Evolutionary conservation across 306 rosid species (phyloP).

Genomic region (Lagenaria siceraria): DNA sequence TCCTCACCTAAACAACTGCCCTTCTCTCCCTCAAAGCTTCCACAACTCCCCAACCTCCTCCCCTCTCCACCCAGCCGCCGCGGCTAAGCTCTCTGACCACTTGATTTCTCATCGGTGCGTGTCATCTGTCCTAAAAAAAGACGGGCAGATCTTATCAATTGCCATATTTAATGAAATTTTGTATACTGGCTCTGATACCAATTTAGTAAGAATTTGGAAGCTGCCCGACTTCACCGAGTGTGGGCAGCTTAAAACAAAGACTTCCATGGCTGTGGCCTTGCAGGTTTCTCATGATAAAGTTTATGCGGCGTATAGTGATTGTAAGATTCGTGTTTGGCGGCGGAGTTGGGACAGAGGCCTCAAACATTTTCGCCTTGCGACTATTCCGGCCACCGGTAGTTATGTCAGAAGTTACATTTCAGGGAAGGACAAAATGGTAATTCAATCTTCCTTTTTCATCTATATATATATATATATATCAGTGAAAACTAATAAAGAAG

Average conservation of each 20-base stretch:
- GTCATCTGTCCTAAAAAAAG: constrained; percentile 75
- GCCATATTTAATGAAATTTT: constrained; percentile 49
- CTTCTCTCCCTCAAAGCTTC: constrained; percentile 47
- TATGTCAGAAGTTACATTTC: constrained; percentile 62
- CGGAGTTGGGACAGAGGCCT: constrained; percentile 54
- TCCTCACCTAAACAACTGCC: constrained; percentile 32
- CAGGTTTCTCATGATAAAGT: constrained; percentile 65
- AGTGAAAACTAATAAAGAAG: too few relatives aligned
- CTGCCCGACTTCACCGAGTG: constrained; percentile 79
- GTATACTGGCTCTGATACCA: constrained; percentile 72
- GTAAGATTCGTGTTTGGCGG: constrained; percentile 69
- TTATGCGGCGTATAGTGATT: constrained; percentile 86
- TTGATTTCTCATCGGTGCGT: constrained; percentile 60
- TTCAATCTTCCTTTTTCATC: not conserved
- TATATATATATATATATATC: too few relatives aligned
- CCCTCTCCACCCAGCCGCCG: constrained; percentile 25
- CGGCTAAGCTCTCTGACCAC: constrained; percentile 25
- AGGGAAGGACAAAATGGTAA: constrained; percentile 73
- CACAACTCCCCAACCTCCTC: constrained; percentile 47
- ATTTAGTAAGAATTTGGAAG: constrained; percentile 67
- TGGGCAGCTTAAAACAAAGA: constrained; percentile 65
- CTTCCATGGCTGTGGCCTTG: constrained; percentile 54
- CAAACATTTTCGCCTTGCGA: constrained; percentile 55
- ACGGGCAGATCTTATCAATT: constrained; percentile 62
- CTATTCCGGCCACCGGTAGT: constrained; percentile 57